Percentiles rank a stretch among this genome's conserved stretches.
Conservation (phyloP, 805 yeast genomes). For the Blastobotrys peoriensis region DNA sequence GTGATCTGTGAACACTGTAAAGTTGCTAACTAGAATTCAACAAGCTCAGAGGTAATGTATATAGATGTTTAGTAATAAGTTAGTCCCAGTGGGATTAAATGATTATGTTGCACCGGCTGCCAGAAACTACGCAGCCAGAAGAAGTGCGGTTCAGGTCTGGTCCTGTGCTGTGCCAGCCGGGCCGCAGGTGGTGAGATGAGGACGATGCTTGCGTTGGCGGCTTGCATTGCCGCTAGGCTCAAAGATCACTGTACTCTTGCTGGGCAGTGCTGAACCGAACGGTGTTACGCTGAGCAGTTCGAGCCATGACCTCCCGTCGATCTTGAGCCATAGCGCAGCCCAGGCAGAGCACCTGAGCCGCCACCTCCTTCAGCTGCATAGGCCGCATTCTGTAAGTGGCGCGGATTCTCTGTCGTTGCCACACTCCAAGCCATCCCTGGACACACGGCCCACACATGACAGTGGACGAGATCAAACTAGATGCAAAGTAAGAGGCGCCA, state of each 20-base stretch:
- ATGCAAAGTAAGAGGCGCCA: slow-evolving; percentile 5
- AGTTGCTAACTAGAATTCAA: too few species aligned
- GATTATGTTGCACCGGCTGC: too few species aligned
- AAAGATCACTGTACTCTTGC: background rate
- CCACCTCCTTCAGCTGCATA: slow-evolving; percentile 5
- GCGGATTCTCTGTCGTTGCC: slow-evolving; percentile 9
- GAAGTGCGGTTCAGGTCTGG: too few species aligned
- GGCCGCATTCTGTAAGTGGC: slow-evolving; percentile 9
- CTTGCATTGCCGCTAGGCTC: too few species aligned
- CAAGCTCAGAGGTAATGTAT: too few species aligned
- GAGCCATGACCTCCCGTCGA: slow-evolving; percentile 12
- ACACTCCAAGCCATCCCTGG: background rate
- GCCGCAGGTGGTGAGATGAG: too few species aligned
- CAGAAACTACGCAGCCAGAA: too few species aligned
- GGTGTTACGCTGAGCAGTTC: slow-evolving; percentile 8
- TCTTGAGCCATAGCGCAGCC: slow-evolving; percentile 15
- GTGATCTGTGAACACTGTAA: too few species aligned
- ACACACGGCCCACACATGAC: background rate
- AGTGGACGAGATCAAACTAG: background rate
- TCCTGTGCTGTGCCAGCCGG: too few species aligned
- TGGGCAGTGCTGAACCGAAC: slow-evolving; percentile 4
- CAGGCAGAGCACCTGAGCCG: slow-evolving; percentile 10
- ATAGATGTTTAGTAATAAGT: too few species aligned
- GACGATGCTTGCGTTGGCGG: too few species aligned
- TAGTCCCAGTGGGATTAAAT: too few species aligned